Base-by-base conservation (phyloP, 306 rosid species). In the Alnus rubra region DNA sequence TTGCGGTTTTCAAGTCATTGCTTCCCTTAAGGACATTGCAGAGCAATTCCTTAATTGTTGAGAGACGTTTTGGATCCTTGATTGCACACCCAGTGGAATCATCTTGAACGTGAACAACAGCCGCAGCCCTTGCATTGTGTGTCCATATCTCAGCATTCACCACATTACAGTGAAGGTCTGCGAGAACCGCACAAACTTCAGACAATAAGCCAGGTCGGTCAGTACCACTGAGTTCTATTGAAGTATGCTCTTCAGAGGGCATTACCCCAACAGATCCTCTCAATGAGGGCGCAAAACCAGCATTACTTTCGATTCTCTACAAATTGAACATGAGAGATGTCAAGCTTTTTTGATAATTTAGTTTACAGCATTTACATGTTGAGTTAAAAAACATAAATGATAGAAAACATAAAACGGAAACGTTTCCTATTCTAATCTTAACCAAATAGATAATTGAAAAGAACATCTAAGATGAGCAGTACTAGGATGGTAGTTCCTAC, bases 141-240 rank as follows among this genome's bases (percentile, higher is more conserved):
- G 99, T 95, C 99, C 99, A 95, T 77, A 95, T 86, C 87, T 91
- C 99, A 16, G 98, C 97, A 73, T 82, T 95, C 68, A 89, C 96
- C 59, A 95, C 96, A 78, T 86, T 93, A 63, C 98, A 95, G 80
- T 78, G 92, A 80, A 95, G 98, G 84, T 91, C 94, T 23, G 96
- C 68, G 12, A 95, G 99, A 85, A 95, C 96, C 0, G 99, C 99
- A 85, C 94, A 93, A 35, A 95, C 87, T 89, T 93, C 99, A 33
- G 99, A 95, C 77, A 95, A 88, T 79, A 95, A 88, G 45, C 99
- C 99, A 14, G 99, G 97, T 71, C 98, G 85, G 87, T 95, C 99
- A 1, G 89, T 93, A 54, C 99, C 99, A 2, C 93, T 88, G 44
- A 95, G 99, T 80, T 95, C 99, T 68, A 95, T 85, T 35, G 91